These are phyloP conservation scores for Lepidium didymum DNA, from an alignment of 345 rosid species.

Conservation along the genomic window DNA sequence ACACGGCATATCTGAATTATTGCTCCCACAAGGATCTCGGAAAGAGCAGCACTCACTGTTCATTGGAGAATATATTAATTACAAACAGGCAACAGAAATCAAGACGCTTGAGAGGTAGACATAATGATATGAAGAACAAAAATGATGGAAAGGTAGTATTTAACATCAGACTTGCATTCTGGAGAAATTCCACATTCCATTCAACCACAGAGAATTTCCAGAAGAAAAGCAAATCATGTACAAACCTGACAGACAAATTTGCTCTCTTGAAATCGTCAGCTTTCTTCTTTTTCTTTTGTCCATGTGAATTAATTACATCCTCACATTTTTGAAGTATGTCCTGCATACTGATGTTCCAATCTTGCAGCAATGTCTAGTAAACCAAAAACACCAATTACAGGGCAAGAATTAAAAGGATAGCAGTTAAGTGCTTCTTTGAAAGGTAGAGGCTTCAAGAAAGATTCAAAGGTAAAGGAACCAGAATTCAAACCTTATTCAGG, in stretches of 20 bases:
- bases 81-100: neutral
- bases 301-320: slow-evolving; percentile 41
- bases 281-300: slow-evolving; percentile 63
- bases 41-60: slow-evolving; percentile 69
- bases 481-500: slow-evolving; percentile 53
- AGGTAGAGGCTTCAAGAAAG: slow-evolving; percentile 4
- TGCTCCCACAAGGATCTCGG: slow-evolving; percentile 36
- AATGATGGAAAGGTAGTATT: neutral
- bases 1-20: slow-evolving; percentile 49
- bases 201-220: slow-evolving; percentile 5
- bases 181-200: neutral
- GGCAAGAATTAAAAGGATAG: slow-evolving; percentile 11
- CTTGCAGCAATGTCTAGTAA: slow-evolving; percentile 46
- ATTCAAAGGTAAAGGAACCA: slow-evolving; percentile 9
- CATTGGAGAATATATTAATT: slow-evolving; percentile 18
- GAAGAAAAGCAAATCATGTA: slow-evolving; percentile 11
- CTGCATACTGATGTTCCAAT: slow-evolving; percentile 45
- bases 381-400: slow-evolving; percentile 18
- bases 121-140: neutral
- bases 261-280: slow-evolving; percentile 40
- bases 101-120: slow-evolving; percentile 5
- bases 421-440: neutral
- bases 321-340: slow-evolving; percentile 61
- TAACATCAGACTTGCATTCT: slow-evolving; percentile 1
- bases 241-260: slow-evolving; percentile 58